phyloP scores from a whole-genome alignment of 2,329 filamentous ascomycete species.

The Arthrobotrys sphaeroides region DNA sequence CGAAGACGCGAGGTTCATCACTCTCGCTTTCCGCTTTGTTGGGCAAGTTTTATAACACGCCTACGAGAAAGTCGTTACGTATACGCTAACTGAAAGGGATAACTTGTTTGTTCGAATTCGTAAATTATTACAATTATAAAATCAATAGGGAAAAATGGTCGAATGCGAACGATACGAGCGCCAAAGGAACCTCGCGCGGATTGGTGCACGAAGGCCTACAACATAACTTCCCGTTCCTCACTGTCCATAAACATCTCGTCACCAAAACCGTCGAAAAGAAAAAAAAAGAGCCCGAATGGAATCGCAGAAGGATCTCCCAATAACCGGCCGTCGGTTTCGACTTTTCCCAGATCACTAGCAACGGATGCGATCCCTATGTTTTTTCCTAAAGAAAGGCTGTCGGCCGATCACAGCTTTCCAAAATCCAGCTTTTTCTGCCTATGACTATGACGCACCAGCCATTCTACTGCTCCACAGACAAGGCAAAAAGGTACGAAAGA shows the following conservation, averaged over 20 bases:
- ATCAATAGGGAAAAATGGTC: not conserved
- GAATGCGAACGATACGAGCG: not conserved
- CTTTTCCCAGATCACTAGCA: slow-evolving; percentile 25
- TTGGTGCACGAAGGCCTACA: too few species aligned
- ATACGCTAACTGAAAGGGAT: not conserved
- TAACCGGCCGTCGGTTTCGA: not conserved
- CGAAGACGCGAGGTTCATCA: slow-evolving; percentile 16
- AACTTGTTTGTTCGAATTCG: too few species aligned
- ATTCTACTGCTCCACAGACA: slow-evolving; percentile 28
- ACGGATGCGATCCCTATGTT: slow-evolving; percentile 22
- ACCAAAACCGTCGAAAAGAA: not conserved
- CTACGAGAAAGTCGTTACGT: not conserved
- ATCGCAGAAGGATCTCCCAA: not conserved
- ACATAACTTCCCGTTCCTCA: too few species aligned
- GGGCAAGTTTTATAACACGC: slow-evolving; percentile 2
- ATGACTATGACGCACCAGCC: slow-evolving; percentile 49
- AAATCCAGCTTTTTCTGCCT: not conserved
- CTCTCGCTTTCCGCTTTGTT: not conserved
- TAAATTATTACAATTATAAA: too few species aligned
- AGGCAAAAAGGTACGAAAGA: not conserved
- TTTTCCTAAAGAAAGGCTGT: not conserved
- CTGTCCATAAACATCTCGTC: not conserved
- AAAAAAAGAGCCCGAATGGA: not conserved
- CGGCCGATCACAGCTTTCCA: slow-evolving; percentile 27
- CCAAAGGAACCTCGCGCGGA: too few species aligned